Conservation (phyloP, 257 asterid species). For the Nicotiana tabacum region DNA sequence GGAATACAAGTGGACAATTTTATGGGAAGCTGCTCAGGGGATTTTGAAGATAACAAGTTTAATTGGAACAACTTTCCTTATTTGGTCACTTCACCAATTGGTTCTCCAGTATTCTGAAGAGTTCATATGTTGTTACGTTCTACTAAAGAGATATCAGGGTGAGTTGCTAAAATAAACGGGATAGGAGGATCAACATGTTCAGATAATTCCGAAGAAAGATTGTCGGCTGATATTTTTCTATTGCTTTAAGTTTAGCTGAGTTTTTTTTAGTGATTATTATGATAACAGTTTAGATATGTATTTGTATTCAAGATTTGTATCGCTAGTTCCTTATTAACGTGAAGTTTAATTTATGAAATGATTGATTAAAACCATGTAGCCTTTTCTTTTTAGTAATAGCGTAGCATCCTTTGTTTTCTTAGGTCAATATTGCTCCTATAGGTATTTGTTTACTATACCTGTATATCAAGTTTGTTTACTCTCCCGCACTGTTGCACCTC, state of each 20-base stretch:
- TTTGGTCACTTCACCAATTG: not conserved
- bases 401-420: too few relatives aligned
- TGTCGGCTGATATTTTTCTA: not conserved
- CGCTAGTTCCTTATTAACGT: not conserved
- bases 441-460: too few relatives aligned
- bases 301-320: not conserved
- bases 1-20: not conserved
- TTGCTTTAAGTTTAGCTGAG: not conserved
- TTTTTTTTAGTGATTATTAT: not conserved
- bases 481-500: too few relatives aligned
- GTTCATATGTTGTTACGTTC: not conserved
- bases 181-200: too few relatives aligned
- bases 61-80: conserved; percentile 19
- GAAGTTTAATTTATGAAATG: not conserved
- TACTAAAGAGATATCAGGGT: too few relatives aligned
- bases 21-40: not conserved
- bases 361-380: not conserved
- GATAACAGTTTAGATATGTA: not conserved
- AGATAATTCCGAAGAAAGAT: too few relatives aligned
- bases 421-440: too few relatives aligned
- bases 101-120: conserved; percentile 5
- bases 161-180: not conserved
- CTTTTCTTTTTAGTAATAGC: not conserved
- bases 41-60: conserved; percentile 11
- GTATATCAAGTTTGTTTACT: too few relatives aligned